Conservation (phyloP, 371 early-diverging fungal genomes). For the Thermomucor indicae-seudaticae region DNA sequence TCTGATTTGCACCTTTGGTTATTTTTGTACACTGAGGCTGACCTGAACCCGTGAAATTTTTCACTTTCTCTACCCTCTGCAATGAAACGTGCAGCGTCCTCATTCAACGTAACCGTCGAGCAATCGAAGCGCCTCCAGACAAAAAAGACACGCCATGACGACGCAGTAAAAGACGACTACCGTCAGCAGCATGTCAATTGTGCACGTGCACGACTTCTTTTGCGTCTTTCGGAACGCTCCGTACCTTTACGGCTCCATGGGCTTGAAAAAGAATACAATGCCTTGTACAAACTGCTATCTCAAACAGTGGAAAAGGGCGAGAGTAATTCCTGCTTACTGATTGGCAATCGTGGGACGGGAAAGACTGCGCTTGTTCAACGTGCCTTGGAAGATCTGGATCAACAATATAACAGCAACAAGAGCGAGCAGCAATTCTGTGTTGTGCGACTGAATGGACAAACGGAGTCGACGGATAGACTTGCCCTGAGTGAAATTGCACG, state of each 20-base stretch:
- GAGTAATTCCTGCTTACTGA: conserved; percentile 73
- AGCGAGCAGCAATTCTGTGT: conserved; percentile 51
- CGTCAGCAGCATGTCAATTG: conserved; percentile 4
- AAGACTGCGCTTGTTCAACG: conserved; percentile 49
- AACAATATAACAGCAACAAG: conserved; percentile 14
- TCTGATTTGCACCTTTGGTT: too few species aligned
- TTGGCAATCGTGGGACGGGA: conserved; percentile 76
- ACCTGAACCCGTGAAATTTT: too few species aligned
- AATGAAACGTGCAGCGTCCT: too few species aligned
- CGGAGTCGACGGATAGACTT: conserved; percentile 77
- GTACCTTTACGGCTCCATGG: conserved; percentile 45
- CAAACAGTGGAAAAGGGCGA: conserved; percentile 63
- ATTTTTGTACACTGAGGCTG: too few species aligned
- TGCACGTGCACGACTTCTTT: conserved; percentile 17
- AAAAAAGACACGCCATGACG: not conserved
- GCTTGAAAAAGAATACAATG: conserved; percentile 60
- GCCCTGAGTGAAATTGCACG: conserved; percentile 82
- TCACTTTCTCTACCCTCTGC: too few species aligned
- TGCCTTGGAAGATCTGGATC: conserved; percentile 33
- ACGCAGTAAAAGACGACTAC: not conserved
- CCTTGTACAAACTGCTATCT: conserved; percentile 46
- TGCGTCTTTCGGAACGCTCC: conserved; percentile 41
- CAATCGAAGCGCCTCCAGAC: too few species aligned
- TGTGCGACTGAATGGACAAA: conserved; percentile 75
- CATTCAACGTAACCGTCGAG: too few species aligned